Evolutionary conservation across 2,329 filamentous ascomycete genomes (phyloP), one percentile per base, ranked within the genome.

Genomic region (Arthrinium puccinioides): DNA sequence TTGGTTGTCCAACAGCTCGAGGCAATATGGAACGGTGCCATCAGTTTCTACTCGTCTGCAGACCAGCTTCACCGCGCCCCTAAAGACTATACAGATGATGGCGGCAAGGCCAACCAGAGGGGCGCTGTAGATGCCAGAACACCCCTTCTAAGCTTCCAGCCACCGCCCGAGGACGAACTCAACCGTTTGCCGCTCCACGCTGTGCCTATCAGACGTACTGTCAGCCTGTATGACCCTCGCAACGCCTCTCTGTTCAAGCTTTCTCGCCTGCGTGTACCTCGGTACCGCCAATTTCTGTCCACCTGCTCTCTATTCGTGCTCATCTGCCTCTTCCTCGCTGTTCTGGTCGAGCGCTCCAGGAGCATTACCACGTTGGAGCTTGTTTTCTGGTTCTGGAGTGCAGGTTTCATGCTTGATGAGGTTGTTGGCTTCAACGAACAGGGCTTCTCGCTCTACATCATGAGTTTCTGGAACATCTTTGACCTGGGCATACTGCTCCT

Each of bases 381-480:
- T 13, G 59, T 95, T 10, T 96, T 97, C 62, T 97, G 90, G 90
- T 87, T 96, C 59, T 97, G 90, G 89, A 94, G 87, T 55, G 87
- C 87, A 19, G 90, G 90, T 1, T 96, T 94, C 60, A 94, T 96
- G 87, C 76, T 96, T 21, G 90, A 96, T 53, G 90, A 96, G 61
- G 75, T 97, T 16, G 88, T 96, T 14, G 89, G 89, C 9, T 96
- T 96, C 69, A 95, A 89, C 48, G 90, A 97, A 59, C 88, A 96
- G 61, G 90, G 90, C 3, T 96, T 96, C 57, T 89, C 88, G 25
- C 75, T 97, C 21, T 97, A 96, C 62, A 87, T 96, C 53, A 90
- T 96, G 80, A 94, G 87, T 57, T 92, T 96, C 59, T 96, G 90
- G 90, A 96, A 96, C 59, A 79, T 89, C 25, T 95, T 96, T 59